phyloP scores from a whole-genome alignment of 2,329 filamentous ascomycete species.

The Aspergillus puulaauensis region DNA sequence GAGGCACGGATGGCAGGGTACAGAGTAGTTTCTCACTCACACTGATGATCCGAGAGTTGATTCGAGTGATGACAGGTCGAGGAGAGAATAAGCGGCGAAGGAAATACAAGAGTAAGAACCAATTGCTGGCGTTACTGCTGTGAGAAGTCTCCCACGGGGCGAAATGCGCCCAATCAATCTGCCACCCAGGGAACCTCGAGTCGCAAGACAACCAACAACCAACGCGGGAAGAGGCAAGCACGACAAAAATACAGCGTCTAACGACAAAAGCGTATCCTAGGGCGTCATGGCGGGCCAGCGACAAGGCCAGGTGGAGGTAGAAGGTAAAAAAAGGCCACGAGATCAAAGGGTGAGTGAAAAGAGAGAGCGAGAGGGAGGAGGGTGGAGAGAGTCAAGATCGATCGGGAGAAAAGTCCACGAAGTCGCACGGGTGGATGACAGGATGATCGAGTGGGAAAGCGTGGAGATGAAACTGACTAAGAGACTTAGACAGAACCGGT shows the following conservation, averaged over 20 bases:
- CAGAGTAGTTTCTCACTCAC: constrained; percentile 3
- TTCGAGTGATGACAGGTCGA: neutral
- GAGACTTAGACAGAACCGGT: neutral
- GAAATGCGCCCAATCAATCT: constrained; percentile 17
- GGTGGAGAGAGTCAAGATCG: constrained; percentile 19
- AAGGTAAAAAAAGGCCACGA: constrained; percentile 13
- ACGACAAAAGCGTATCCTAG: constrained; percentile 16
- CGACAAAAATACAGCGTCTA: constrained; percentile 14
- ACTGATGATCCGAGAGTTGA: neutral
- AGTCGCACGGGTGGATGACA: constrained; percentile 18
- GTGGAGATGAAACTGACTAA: constrained; percentile 5
- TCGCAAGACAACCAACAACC: constrained; percentile 18
- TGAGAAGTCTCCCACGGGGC: constrained; percentile 15
- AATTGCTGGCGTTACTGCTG: constrained; percentile 11
- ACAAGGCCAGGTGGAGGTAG: constrained; percentile 21
- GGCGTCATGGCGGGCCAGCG: constrained; percentile 26
- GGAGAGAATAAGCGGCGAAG: constrained; percentile 8
- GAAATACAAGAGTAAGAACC: constrained; percentile 1
- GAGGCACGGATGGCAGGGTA: constrained; percentile 7
- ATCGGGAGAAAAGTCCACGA: constrained; percentile 15
- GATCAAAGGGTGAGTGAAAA: constrained; percentile 8
- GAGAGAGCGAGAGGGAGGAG: neutral
- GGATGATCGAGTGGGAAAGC: constrained; percentile 1
- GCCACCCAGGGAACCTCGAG: constrained; percentile 12
- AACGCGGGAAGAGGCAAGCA: constrained; percentile 12